A percentile compares a stretch with the other conserved stretches of the same genome.
Conservation (phyloP, 2,329 filamentous ascomycete genomes). For the Parasarocladium wereldwijsianum region DNA sequence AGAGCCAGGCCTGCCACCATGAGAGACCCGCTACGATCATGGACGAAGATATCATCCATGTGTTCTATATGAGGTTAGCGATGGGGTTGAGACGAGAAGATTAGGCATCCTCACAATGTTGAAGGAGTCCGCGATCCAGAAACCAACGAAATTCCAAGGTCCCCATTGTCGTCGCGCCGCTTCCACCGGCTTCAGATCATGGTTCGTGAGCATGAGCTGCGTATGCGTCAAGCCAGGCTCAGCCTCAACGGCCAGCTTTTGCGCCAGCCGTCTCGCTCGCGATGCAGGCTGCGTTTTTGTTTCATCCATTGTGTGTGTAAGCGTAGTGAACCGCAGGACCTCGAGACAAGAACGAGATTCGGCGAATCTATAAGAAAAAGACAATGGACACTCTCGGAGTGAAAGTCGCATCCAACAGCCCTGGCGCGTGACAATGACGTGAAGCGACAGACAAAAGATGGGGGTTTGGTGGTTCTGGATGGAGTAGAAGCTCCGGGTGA, state of each 20-base stretch:
- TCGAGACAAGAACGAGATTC: too few species aligned
- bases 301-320: neutral
- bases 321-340: too few species aligned
- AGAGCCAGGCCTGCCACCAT: constrained; percentile 89
- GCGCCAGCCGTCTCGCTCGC: constrained; percentile 25
- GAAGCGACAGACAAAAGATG: constrained; percentile 5
- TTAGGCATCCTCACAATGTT: too few species aligned
- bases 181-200: constrained; percentile 72
- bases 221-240: constrained; percentile 65
- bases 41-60: constrained; percentile 83
- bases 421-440: constrained; percentile 4
- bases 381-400: too few species aligned
- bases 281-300: constrained; percentile 7
- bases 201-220: constrained; percentile 77
- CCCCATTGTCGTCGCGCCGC: constrained; percentile 70
- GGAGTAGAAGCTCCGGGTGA: constrained; percentile 2
- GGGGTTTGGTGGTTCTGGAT: constrained; percentile 1
- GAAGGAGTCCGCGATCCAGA: constrained; percentile 76
- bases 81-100: too few species aligned
- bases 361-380: too few species aligned
- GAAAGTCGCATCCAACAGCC: too few species aligned
- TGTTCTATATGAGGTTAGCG: constrained; percentile 32
- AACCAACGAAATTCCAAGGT: constrained; percentile 75
- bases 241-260: constrained; percentile 55
- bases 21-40: constrained; percentile 67